Base-by-base conservation (phyloP, 805 yeast genomes). In the Ogataea polymorpha region DNA sequence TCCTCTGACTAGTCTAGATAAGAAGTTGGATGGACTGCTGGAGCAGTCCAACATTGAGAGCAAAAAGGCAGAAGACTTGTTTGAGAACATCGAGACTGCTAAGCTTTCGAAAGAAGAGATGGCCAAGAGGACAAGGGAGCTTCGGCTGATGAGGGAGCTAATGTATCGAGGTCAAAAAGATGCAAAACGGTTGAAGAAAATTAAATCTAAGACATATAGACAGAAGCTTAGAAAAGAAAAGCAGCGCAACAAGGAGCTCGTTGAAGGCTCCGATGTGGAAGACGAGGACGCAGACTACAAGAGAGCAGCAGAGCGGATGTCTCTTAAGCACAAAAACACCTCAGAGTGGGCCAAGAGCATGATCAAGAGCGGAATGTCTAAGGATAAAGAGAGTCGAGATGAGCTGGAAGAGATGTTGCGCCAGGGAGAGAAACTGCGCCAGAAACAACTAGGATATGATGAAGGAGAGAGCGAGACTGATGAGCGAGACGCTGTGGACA, bases 361-460 rank as follows among this genome's bases (percentile, higher is more conserved):
- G 88, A 79, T 89, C 37, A 84, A 82, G 51, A 86, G 89, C 52
- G 98, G 97, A 12, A 75, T 93, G 73, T 75, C 90, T 27, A 90
- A 91, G 54, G 98, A 91, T 61, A 78, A 82, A 25, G 79, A 77
- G 24, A 84, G 85, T 15, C 73, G 98, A 55, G 85, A 79, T 7
- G 98, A 93, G 56, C 75, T 91, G 72, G 98, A 93, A 64, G 96
- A 88, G 55, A 90, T 90, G 96, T 67, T 91, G 44, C 75, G 88
- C 56, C 86, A 86, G 56, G 93, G 96, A 31, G 96, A 90, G 55
- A 71, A 74, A 40, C 70, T 91, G 44, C 78, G 83, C 39, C 65
- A 77, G 36, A 86, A 83, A 56, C 86, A 91, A 47, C 59, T 84
- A 41, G 95, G 89, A 7, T 70, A 68, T 43, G 81, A 77, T 13